A percentile compares a stretch with the other conserved stretches of the same genome.
These are phyloP conservation scores for Camelina neglecta DNA, from an alignment of 345 rosid species.

Conservation along the genomic window DNA sequence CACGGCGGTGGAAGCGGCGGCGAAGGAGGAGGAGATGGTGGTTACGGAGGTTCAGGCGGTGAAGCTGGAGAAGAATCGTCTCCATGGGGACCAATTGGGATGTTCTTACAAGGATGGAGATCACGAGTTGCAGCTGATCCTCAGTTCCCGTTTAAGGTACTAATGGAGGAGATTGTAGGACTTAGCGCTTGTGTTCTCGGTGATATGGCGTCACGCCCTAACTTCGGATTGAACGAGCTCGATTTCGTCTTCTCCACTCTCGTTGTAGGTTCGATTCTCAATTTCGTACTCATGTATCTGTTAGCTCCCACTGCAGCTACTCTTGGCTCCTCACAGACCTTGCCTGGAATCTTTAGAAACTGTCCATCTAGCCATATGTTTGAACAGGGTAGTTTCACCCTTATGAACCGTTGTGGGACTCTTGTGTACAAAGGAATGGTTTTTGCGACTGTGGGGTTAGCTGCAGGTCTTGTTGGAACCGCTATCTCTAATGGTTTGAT, in stretches of 20 bases:
- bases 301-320: slow-evolving; percentile 74
- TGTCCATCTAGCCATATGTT: slow-evolving; percentile 96
- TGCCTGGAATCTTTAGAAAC: slow-evolving; percentile 75
- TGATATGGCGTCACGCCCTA: slow-evolving; percentile 97
- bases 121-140: slow-evolving; percentile 92
- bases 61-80: slow-evolving; percentile 33
- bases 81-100: slow-evolving; percentile 64
- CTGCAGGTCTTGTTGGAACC: slow-evolving; percentile 92
- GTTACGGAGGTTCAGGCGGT: slow-evolving; percentile 33
- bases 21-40: slow-evolving; percentile 38
- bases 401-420: slow-evolving; percentile 71
- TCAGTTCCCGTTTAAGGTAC: slow-evolving; percentile 90
- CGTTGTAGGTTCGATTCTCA: slow-evolving; percentile 82
- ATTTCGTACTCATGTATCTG: slow-evolving; percentile 91
- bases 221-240: slow-evolving; percentile 92
- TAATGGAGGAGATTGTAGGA: slow-evolving; percentile 97
- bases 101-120: slow-evolving; percentile 85
- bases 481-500: slow-evolving; percentile 83
- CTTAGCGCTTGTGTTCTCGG: slow-evolving; percentile 87
- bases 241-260: slow-evolving; percentile 96
- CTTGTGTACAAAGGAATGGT: slow-evolving; percentile 79
- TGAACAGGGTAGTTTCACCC: slow-evolving; percentile 66
- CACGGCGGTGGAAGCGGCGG: slow-evolving; percentile 49
- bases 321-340: slow-evolving; percentile 43
- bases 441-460: slow-evolving; percentile 87